Conservation (phyloP, 2,329 filamentous ascomycete genomes). For the Chaetomiaceae sp. region DNA sequence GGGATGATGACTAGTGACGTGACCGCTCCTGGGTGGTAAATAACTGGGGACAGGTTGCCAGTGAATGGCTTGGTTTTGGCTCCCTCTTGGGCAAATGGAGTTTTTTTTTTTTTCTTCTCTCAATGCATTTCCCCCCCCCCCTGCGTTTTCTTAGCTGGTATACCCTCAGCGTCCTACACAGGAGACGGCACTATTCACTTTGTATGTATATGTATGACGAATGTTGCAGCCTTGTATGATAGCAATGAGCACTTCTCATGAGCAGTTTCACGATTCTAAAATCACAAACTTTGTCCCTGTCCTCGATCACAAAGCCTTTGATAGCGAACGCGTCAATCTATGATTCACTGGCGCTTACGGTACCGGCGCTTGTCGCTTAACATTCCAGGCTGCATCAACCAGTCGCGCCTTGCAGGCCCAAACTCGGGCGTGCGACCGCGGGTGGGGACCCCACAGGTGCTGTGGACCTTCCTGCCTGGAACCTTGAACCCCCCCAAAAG, state of each 20-base stretch:
- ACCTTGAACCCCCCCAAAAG: constrained; percentile 2
- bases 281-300: too few relatives aligned
- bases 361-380: constrained; percentile 20
- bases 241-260: not conserved
- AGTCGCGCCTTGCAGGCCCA: constrained; percentile 2
- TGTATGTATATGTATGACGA: not conserved
- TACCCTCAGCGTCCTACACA: not conserved
- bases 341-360: too few relatives aligned
- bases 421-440: constrained; percentile 3
- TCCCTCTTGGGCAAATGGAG: not conserved
- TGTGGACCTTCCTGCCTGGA: constrained; percentile 14
- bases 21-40: not conserved
- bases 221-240: not conserved
- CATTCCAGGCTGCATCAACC: not conserved
- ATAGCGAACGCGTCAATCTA: too few relatives aligned
- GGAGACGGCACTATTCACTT: not conserved
- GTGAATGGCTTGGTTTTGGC: not conserved
- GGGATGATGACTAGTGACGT: constrained; percentile 38
- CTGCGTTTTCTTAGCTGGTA: constrained; percentile 1
- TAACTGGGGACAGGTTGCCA: not conserved
- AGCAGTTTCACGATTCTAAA: not conserved
- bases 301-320: too few relatives aligned
- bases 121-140: too few relatives aligned
- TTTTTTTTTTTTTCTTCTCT: not conserved
- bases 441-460: not conserved